Evolutionary conservation across 2,329 filamentous ascomycete genomes (phyloP).

Genomic region (Pyricularia grisea): DNA sequence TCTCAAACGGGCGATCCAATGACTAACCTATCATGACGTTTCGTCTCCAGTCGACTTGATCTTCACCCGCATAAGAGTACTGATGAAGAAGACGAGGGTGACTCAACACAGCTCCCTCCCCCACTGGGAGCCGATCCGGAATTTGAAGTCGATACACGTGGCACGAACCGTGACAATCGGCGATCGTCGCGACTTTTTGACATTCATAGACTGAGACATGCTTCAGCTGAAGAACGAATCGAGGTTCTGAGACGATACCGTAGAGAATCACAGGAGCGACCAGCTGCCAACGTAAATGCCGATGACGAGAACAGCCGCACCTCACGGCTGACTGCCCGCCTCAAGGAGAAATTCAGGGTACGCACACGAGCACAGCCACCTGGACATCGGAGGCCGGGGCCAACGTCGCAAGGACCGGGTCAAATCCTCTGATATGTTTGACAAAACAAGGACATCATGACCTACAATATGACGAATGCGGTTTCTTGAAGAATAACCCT

Average conservation of each 20-base stretch:
- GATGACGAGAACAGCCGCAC: conserved; percentile 27
- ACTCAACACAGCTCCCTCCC: conserved; percentile 22
- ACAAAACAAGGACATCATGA: neutral
- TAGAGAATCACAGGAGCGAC: conserved; percentile 24
- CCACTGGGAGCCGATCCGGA: conserved; percentile 30
- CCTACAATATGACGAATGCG: neutral
- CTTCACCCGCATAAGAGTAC: conserved; percentile 30
- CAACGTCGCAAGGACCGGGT: neutral
- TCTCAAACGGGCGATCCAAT: neutral
- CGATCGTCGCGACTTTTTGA: conserved; percentile 46
- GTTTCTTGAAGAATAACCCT: neutral
- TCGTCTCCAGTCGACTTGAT: conserved; percentile 38
- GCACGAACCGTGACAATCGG: conserved; percentile 12
- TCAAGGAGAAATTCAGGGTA: conserved; percentile 44
- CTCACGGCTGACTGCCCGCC: conserved; percentile 34
- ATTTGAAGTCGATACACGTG: conserved; percentile 16
- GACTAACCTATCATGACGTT: conserved; percentile 6
- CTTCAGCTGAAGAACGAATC: conserved; percentile 53
- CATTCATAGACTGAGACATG: conserved; percentile 45
- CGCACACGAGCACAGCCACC: conserved; percentile 33
- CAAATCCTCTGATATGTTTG: neutral
- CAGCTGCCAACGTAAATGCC: conserved; percentile 13
- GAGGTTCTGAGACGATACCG: conserved; percentile 43
- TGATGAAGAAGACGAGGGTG: conserved; percentile 15
- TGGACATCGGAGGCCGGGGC: neutral